A percentile compares a stretch with the other conserved stretches of the same genome.
Conservation (phyloP, 768 basidiomycete genomes). For the Grammothele lineata region DNA sequence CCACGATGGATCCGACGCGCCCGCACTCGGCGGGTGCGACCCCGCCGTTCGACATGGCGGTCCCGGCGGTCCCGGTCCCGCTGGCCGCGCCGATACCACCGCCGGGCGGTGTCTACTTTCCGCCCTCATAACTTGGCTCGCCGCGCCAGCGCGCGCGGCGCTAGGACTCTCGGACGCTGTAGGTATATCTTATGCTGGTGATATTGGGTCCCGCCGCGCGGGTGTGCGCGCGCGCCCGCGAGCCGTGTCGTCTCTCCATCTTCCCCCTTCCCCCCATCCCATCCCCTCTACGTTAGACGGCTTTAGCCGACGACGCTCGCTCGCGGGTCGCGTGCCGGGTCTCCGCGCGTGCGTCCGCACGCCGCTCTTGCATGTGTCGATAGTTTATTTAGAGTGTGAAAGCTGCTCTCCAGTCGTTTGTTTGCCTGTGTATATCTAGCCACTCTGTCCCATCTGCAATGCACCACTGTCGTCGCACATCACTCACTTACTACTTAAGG, state of each 20-base stretch:
- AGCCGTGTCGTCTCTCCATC: not conserved
- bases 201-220: conserved; percentile 5
- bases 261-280: not conserved
- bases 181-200: conserved; percentile 3
- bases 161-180: not conserved
- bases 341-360: not conserved
- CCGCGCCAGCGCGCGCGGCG: not conserved
- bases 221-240: not conserved
- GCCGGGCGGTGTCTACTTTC: conserved; percentile 12
- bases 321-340: too few species aligned
- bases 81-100: not conserved
- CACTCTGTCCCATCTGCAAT: not conserved
- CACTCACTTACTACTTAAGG: too few species aligned
- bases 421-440: conserved; percentile 11
- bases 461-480: not conserved
- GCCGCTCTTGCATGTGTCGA: not conserved
- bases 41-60: conserved; percentile 12
- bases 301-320: too few species aligned
- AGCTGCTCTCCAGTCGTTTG: conserved; percentile 3
- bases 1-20: conserved; percentile 27
- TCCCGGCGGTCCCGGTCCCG: conserved; percentile 2
- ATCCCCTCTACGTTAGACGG: not conserved
- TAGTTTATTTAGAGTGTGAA: conserved; percentile 11
- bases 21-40: conserved; percentile 33
- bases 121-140: conserved; percentile 7